Base-by-base conservation (phyloP, 2,329 filamentous ascomycete species). In the Phyllosticta citriasiana region DNA sequence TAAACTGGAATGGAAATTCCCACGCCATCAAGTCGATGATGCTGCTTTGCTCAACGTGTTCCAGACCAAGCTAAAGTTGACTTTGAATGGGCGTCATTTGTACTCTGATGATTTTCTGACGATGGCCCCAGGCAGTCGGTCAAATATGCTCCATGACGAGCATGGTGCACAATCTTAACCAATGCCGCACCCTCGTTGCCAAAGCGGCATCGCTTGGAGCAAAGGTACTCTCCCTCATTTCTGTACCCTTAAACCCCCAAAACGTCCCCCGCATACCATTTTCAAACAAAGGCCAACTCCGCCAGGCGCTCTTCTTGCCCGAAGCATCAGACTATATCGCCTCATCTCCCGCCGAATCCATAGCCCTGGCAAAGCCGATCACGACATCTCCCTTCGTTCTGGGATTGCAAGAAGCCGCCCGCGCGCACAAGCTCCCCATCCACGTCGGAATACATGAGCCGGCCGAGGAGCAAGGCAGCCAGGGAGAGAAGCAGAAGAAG, bases 281-380 rank as follows among this genome's bases (percentile, higher is more conserved):
- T 30, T 30, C 3, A 4, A 24, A 24, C 50, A 14, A 27, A 52
- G 14, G 33, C 35, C 35, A 25, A 35, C 60, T 26, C 25, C 3
- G 8, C 9, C 7, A 89, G 83, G 84, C 88, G 19, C 82, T 97
- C 57, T 97, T 97, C 77, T 86, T 97, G 59, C 93, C 93, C 12
- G 93, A 97, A 80, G 93, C 93, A 25, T 85, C 84, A 61, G 91
- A 96, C 77, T 97, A 96, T 78, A 91, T 97, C 68, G 88, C 85
- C 22, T 79, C 82, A 1, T 86, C 84, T 0, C 79, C 86, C 2
- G 73, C 82, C 10, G 86, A 92, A 67, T 88, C 87, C 0, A 75
- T 91, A 8, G 80, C 83, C 4, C 84, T 97, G 9, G 91, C 85
- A 65, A 82, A 82, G 62, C 81, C 91, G 2, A 82, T 87, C 50